A percentile compares a stretch with the other conserved stretches of the same genome.
phyloP scores from a whole-genome alignment of 805 yeast genomes.

The Saturnispora mendoncae region DNA sequence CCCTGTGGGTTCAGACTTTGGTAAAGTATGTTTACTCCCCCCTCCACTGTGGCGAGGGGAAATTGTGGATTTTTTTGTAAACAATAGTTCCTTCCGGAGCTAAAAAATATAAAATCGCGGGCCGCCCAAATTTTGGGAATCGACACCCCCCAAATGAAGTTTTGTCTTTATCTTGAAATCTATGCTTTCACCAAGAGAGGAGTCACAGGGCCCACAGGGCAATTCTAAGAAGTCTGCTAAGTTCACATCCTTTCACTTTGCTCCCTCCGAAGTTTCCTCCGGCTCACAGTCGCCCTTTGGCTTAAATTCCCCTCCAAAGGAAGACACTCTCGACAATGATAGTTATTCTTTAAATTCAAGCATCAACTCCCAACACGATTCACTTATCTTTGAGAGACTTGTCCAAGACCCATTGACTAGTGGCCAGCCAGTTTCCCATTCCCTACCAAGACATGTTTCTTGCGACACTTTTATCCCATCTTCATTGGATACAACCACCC shows the following conservation, averaged over 20 bases:
- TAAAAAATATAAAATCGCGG: too few relatives aligned
- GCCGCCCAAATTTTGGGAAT: too few relatives aligned
- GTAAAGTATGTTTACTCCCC: too few relatives aligned
- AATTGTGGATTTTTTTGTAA: too few relatives aligned
- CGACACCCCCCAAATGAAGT: not conserved
- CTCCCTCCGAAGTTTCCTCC: not conserved
- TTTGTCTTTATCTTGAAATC: not conserved
- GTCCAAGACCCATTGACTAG: conserved; percentile 48
- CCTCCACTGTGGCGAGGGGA: too few relatives aligned
- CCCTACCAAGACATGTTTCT: conserved; percentile 32
- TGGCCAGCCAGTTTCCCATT: conserved; percentile 23
- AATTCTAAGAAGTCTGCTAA: not conserved
- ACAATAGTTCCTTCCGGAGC: too few relatives aligned
- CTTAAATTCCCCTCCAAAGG: conserved; percentile 17
- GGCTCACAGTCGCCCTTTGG: not conserved
- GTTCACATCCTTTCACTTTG: conserved; percentile 1
- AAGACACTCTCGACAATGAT: conserved; percentile 8
- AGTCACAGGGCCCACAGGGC: not conserved
- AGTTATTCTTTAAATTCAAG: conserved; percentile 12
- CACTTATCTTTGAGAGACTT: conserved; percentile 56
- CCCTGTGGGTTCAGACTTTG: too few relatives aligned
- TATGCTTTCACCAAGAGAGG: conserved; percentile 4
- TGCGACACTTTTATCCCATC: conserved; percentile 49
- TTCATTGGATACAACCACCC: conserved; percentile 42
- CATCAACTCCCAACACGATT: conserved; percentile 23